A percentile compares a stretch with the other conserved stretches of the same genome.
These are phyloP conservation scores for Gracilaria vermiculophylla DNA, from an alignment of 23 red algal species.

Conservation along the genomic window DNA sequence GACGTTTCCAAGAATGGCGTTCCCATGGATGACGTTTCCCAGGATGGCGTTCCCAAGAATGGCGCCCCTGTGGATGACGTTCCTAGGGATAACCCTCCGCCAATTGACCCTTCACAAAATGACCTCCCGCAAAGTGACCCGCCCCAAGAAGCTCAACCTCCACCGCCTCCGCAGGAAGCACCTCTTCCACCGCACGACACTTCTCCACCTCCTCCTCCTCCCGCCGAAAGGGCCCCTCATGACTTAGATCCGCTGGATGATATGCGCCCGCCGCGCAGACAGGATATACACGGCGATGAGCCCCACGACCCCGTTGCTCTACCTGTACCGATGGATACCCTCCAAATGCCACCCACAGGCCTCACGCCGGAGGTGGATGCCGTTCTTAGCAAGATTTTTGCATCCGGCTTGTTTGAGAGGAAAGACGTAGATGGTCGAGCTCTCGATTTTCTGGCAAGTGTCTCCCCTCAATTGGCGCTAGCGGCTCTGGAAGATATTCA, in stretches of 20 bases:
- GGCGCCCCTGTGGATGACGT: not conserved
- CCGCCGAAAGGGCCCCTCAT: not conserved
- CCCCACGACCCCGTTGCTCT: not conserved
- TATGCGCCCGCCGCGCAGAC: constrained; percentile 21
- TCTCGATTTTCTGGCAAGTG: constrained; percentile 60
- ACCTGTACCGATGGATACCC: not conserved
- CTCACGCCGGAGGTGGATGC: constrained; percentile 55
- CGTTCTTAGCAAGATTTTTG: constrained; percentile 57
- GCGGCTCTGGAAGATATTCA: constrained; percentile 75
- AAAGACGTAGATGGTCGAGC: constrained; percentile 73
- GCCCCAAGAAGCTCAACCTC: not conserved
- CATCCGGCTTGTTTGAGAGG: constrained; percentile 40
- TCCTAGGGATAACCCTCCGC: not conserved
- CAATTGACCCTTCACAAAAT: not conserved
- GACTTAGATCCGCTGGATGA: constrained; percentile 13
- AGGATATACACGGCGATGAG: not conserved
- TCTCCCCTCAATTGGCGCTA: constrained; percentile 58
- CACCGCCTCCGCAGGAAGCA: not conserved
- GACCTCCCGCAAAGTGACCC: too few relatives aligned
- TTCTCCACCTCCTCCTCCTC: not conserved
- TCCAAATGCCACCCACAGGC: constrained; percentile 12
- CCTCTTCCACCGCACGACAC: not conserved
- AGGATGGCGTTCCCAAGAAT: too few relatives aligned
- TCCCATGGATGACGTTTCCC: not conserved
- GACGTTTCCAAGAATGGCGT: too few relatives aligned